Evolutionary conservation across 371 early-diverging fungal species (phyloP).

Genomic region (Capniomyces stellatus): DNA sequence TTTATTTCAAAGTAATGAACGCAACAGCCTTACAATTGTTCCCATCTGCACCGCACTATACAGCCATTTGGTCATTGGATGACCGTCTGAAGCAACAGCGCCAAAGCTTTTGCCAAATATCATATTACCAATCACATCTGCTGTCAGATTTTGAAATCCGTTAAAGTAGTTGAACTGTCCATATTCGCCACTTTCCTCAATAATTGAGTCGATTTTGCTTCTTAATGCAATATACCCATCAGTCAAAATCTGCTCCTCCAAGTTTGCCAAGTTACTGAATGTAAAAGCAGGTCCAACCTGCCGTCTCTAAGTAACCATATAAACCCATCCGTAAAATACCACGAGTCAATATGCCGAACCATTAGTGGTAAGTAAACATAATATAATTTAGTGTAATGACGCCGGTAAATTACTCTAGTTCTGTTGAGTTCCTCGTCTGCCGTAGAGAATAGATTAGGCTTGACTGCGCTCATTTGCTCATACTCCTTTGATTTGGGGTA

Average conservation of each 20-base stretch:
- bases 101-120: constrained; percentile 16
- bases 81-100: background rate
- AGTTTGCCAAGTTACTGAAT: constrained; percentile 2
- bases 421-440: constrained; percentile 13
- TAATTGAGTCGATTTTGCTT: constrained; percentile 5
- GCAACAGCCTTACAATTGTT: background rate
- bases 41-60: background rate
- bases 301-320: constrained; percentile 3
- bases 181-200: background rate
- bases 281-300: constrained; percentile 18
- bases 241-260: constrained; percentile 12
- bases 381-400: too few species aligned
- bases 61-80: background rate
- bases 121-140: constrained; percentile 18
- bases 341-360: too few species aligned
- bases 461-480: constrained; percentile 4
- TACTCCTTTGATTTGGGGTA: constrained; percentile 15
- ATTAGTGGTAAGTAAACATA: too few species aligned
- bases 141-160: constrained; percentile 9
- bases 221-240: constrained; percentile 10
- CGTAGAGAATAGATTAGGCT: constrained; percentile 11
- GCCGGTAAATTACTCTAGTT: constrained; percentile 4
- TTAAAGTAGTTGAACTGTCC: constrained; percentile 12
- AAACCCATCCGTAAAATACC: too few species aligned
- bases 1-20: too few species aligned